phyloP scores from a whole-genome alignment of 371 early-diverging fungal genomes.

The Saksenaea oblongispora region DNA sequence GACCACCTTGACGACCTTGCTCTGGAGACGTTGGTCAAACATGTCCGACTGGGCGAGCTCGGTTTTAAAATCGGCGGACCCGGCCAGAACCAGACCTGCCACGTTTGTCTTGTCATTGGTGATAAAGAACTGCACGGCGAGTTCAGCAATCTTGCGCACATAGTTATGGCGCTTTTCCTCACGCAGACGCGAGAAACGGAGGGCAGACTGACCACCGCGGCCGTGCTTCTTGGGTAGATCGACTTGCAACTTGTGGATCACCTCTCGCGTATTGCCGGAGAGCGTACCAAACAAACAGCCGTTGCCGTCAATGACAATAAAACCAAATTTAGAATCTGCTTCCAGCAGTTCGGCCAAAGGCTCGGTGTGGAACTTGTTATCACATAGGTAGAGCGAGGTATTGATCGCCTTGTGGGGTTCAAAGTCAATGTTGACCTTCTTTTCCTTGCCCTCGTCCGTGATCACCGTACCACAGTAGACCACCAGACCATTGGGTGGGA shows the following conservation, averaged over 20 bases:
- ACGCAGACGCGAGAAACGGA: constrained; percentile 99
- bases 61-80: constrained; percentile 99
- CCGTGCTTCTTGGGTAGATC: constrained; percentile 99
- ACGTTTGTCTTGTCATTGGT: constrained; percentile 71
- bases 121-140: constrained; percentile 76
- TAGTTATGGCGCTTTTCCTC: constrained; percentile 99
- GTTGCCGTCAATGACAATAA: constrained; percentile 99
- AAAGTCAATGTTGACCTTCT: constrained; percentile 98
- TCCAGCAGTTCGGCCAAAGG: constrained; percentile 93
- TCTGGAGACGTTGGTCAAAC: constrained; percentile 91
- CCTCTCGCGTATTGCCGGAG: constrained; percentile 96
- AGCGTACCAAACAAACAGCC: constrained; percentile 98
- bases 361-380: constrained; percentile 99
- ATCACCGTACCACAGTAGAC: constrained; percentile 98
- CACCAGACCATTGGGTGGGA: constrained; percentile 94
- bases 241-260: constrained; percentile 94
- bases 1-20: constrained; percentile 92
- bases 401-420: constrained; percentile 99
- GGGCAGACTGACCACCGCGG: constrained; percentile 99
- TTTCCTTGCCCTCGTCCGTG: constrained; percentile 99
- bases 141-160: constrained; percentile 98
- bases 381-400: constrained; percentile 99
- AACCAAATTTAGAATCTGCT: constrained; percentile 97
- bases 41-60: constrained; percentile 93
- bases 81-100: constrained; percentile 95